A percentile compares a stretch with the other conserved stretches of the same genome.
These are phyloP conservation scores for Vicia sativa DNA, from an alignment of 306 rosid genomes.

Conservation along the genomic window DNA sequence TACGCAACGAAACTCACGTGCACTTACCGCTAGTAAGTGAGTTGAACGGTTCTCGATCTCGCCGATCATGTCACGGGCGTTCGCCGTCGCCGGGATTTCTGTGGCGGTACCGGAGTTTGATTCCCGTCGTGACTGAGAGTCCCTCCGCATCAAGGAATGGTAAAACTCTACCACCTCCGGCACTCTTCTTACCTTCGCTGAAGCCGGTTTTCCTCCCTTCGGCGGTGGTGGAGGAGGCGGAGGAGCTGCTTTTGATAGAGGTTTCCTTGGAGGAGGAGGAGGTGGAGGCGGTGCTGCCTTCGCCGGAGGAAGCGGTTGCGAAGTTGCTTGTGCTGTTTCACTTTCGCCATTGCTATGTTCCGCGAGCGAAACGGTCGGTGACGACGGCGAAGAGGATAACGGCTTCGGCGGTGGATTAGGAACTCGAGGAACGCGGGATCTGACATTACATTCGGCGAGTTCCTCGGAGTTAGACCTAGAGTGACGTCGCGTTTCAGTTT, in stretches of 20 bases:
- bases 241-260: constrained; percentile 48
- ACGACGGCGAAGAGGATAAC: constrained; percentile 37
- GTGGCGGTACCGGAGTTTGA: constrained; percentile 42
- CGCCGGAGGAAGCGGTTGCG: constrained; percentile 38
- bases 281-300: constrained; percentile 40
- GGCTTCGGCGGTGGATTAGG: constrained; percentile 96
- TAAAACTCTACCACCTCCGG: constrained; percentile 99
- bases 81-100: constrained; percentile 64
- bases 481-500: constrained; percentile 60
- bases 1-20: constrained; percentile 30
- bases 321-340: constrained; percentile 43
- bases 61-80: constrained; percentile 97
- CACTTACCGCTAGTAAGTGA: constrained; percentile 85
- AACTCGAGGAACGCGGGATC: constrained; percentile 85
- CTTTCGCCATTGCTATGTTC: constrained; percentile 20
- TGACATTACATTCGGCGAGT: constrained; percentile 60
- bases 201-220: constrained; percentile 46
- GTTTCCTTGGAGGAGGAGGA: constrained; percentile 43
- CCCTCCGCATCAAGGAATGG: constrained; percentile 93
- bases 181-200: constrained; percentile 76
- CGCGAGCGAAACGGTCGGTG: constrained; percentile 29
- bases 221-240: constrained; percentile 79
- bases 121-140: constrained; percentile 67
- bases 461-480: constrained; percentile 86
- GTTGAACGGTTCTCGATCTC: constrained; percentile 99